Conservation (phyloP, 352 stramenopile genomes). For the Thalassiosira hispida region DNA sequence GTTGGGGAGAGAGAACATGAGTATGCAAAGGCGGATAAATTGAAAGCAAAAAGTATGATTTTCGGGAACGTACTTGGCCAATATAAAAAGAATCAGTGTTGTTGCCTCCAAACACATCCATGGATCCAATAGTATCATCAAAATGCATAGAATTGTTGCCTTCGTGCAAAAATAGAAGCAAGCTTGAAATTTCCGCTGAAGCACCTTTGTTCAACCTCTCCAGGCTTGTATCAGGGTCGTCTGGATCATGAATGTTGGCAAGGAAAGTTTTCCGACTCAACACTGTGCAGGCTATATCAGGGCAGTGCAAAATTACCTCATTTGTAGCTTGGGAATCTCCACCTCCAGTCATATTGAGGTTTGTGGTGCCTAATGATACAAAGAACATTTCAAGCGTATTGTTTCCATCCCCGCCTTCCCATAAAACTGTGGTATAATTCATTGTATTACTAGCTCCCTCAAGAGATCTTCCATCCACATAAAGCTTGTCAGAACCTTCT, state of each 20-base stretch:
- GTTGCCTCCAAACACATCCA: conserved; percentile 43
- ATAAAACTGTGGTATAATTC: conserved; percentile 6
- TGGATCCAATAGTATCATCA: conserved; percentile 46
- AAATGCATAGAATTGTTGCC: conserved; percentile 44
- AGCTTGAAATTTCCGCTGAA: conserved; percentile 22
- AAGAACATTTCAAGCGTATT: conserved; percentile 26
- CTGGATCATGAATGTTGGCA: conserved; percentile 38
- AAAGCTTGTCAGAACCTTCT: conserved; percentile 2
- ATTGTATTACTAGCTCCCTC: no score
- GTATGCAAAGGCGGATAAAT: no score
- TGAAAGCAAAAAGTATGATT: no score
- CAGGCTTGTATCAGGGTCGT: conserved; percentile 13
- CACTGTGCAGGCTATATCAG: conserved; percentile 29
- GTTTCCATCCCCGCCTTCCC: conserved; percentile 25
- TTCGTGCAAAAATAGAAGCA: conserved; percentile 37
- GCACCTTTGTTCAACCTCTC: conserved; percentile 42
- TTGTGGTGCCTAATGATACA: conserved; percentile 22
- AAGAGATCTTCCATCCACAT: conserved; percentile 14
- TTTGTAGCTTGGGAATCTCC: conserved; percentile 28
- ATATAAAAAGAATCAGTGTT: conserved; percentile 17
- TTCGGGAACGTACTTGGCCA: no score
- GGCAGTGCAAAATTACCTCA: conserved; percentile 22
- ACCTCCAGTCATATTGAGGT: conserved; percentile 27
- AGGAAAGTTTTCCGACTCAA: conserved; percentile 33
- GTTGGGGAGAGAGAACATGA: neutral